phyloP scores from a whole-genome alignment of 1,284 basidiomycete species.

The Cerrena zonata region DNA sequence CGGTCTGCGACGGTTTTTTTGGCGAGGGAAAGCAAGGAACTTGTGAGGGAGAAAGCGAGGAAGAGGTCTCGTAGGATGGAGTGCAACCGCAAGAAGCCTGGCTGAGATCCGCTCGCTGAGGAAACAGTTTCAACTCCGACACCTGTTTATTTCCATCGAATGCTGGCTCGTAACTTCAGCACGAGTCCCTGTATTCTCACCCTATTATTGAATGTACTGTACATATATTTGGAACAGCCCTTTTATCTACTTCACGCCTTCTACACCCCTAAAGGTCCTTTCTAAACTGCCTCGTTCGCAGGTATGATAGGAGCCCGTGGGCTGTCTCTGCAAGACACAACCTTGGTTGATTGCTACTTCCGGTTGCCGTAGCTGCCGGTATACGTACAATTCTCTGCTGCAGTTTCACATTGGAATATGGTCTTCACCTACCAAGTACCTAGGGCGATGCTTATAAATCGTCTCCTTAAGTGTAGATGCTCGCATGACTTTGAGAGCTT shows the following conservation, averaged over 20 bases:
- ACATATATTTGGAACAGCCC: no score
- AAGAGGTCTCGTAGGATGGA: slow-evolving; percentile 12
- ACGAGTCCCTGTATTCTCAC: not conserved
- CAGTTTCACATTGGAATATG: not conserved
- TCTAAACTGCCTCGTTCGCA: not conserved
- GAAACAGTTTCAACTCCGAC: slow-evolving; percentile 18
- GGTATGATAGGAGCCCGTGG: not conserved
- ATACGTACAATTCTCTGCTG: no score
- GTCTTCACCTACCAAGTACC: no score
- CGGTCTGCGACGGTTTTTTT: slow-evolving; percentile 10
- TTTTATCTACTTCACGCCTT: not conserved
- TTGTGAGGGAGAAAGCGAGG: slow-evolving; percentile 10
- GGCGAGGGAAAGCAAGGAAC: slow-evolving; percentile 2
- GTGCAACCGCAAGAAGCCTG: slow-evolving; percentile 11
- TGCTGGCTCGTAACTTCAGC: not conserved
- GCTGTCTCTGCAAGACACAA: not conserved
- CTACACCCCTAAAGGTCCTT: not conserved
- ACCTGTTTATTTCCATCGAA: not conserved
- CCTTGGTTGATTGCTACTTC: slow-evolving; percentile 1
- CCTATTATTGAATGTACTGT: no score
- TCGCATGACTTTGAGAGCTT: no score
- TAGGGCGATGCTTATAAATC: no score
- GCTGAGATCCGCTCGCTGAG: slow-evolving; percentile 20
- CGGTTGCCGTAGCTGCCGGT: slow-evolving; percentile 1
- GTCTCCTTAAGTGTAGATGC: no score